phyloP scores from a whole-genome alignment of 257 asterid species.

The Penstemon barbatus region DNA sequence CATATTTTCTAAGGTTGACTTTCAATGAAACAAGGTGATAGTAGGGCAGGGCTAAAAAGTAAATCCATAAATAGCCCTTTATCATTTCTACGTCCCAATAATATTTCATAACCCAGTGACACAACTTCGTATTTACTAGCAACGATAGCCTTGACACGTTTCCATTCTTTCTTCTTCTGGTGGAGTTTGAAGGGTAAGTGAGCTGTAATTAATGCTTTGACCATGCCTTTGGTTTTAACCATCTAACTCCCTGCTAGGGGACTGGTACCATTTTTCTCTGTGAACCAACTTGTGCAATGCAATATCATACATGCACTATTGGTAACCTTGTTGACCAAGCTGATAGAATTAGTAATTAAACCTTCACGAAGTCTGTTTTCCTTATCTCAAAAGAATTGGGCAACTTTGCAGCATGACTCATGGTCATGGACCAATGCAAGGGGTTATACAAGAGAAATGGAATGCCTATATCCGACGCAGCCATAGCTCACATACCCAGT shows the following conservation, averaged over 20 bases:
- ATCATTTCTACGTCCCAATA: not conserved
- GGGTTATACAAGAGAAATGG: too few relatives aligned
- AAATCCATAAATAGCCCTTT: too few relatives aligned
- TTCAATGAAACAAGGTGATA: too few relatives aligned
- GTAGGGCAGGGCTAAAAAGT: too few relatives aligned
- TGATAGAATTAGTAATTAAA: not conserved
- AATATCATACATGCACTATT: too few relatives aligned
- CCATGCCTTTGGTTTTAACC: not conserved
- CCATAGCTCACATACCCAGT: too few relatives aligned
- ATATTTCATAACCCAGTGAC: conserved; percentile 1
- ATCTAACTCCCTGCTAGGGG: not conserved
- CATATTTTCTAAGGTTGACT: too few relatives aligned
- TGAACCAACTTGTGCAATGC: not conserved
- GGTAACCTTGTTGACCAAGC: not conserved
- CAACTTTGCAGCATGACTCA: too few relatives aligned
- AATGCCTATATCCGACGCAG: too few relatives aligned
- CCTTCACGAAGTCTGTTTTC: too few relatives aligned
- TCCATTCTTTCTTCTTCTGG: not conserved
- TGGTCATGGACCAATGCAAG: too few relatives aligned
- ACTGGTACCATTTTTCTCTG: not conserved
- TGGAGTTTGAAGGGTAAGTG: not conserved
- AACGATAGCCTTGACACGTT: conserved; percentile 4
- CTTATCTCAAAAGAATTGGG: too few relatives aligned
- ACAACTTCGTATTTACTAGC: not conserved
- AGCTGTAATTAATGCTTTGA: not conserved